Evolutionary conservation across 805 yeast species (phyloP), one percentile per base, ranked within the genome.

Genomic region (Saccharomycopsis sp.): DNA sequence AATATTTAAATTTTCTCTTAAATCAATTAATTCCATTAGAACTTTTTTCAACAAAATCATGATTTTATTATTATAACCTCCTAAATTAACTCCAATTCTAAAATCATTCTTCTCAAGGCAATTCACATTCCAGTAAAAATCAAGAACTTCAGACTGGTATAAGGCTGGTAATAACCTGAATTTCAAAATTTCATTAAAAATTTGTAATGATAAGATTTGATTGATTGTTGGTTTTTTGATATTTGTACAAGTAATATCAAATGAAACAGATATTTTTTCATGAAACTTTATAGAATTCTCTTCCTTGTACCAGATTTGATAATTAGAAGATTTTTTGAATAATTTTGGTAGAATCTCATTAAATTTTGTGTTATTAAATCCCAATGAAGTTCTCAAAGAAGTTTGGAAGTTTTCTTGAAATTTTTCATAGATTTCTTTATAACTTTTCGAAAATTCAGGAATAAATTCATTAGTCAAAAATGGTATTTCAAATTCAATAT

Each of bases 71-170:
- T 54, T 50, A n/a, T 69, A 68, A 0, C 92, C 89, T 21, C 69
- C 58, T 1, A 76, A 53, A 3, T 68, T 69, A n/a, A 80, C 49
- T 0, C 68, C 56, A 5, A 81, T 52, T 5, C 78, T 69, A 1
- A 68, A 64, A 38, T 68, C 73, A 3, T 82, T 78, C 47, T 70
- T 70, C 12, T 62, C 45, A 3, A 79, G 72, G 0, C 85, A 71
- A 28, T 56, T 60, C 0, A 80, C 45, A 15, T 72, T 76, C 72
- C 80, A 80, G 0, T 69, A 53, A 50, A 67, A 76, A 1, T 77
- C 75, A 8, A 76, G 43, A n/a, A 64, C 52, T 41, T 76, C 72
- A 1, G 76, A 66, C 1, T 72, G 69, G 51, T 79, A 81, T 1
- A 81, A 49, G 4, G 47, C 44, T 3, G 59, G 53, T 19, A 66